These are phyloP conservation scores for Stephanodiscus minutulus DNA, from an alignment of 108 stramenopile species.

Conservation along the genomic window DNA sequence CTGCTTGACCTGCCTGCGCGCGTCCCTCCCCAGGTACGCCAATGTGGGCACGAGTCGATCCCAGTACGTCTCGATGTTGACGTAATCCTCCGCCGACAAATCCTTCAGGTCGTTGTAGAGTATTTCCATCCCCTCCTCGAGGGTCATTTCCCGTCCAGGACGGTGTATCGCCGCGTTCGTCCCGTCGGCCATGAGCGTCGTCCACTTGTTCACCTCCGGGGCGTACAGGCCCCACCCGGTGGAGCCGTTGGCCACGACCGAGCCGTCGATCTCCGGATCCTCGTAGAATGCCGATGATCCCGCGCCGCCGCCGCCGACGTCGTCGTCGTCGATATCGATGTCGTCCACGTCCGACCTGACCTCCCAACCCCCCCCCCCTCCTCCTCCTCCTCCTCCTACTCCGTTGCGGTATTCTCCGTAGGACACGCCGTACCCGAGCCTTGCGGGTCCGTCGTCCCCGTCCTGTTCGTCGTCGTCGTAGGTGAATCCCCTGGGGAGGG, in stretches of 20 bases:
- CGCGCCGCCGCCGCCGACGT: slow-evolving; percentile 21
- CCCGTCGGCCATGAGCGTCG: slow-evolving; percentile 65
- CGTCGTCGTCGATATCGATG: slow-evolving; percentile 13
- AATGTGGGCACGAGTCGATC: slow-evolving; percentile 66
- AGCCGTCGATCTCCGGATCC: slow-evolving; percentile 34
- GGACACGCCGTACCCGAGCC: neutral
- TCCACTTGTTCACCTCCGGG: slow-evolving; percentile 80
- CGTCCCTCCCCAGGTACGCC: slow-evolving; percentile 62
- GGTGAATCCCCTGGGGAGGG: neutral
- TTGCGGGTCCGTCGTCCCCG: neutral
- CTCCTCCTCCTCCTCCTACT: neutral
- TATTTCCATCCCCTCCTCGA: slow-evolving; percentile 54
- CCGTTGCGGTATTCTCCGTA: neutral
- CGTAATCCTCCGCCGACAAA: slow-evolving; percentile 59
- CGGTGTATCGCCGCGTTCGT: slow-evolving; percentile 49
- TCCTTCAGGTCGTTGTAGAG: slow-evolving; percentile 68
- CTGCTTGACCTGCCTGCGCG: slow-evolving; percentile 57
- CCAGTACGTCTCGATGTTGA: slow-evolving; percentile 80
- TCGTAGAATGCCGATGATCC: slow-evolving; percentile 1
- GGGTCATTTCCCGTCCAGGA: slow-evolving; percentile 43
- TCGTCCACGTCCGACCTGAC: too few relatives aligned
- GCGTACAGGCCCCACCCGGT: slow-evolving; percentile 31
- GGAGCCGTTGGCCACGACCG: slow-evolving; percentile 12
- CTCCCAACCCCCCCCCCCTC: neutral
- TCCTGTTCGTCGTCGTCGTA: neutral